Base-by-base conservation (phyloP, 345 rosid species). In the Clausena lansium region DNA sequence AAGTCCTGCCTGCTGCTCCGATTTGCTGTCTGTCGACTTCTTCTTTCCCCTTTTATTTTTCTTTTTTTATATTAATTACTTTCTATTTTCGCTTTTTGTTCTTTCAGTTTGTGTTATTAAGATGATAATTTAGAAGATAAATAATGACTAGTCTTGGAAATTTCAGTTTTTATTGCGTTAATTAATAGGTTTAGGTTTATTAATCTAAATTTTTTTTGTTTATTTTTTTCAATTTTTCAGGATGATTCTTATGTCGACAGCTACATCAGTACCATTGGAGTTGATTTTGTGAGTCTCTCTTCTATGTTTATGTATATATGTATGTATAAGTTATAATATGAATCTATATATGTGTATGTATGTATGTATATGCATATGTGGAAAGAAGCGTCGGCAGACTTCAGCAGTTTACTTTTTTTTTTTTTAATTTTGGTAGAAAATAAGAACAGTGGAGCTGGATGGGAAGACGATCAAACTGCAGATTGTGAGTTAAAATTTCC, bases 231-330 rank as follows among this genome's bases (percentile, higher is more conserved):
- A 30, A 41, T 50, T 47, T 73, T 78, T 22, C 88, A 93, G 97
- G 97, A 93, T 82, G 97, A 93, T 86, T 92, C 95, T 36, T 93
- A 93, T 82, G 84, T 93, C 54, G 95, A 93, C 80, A 91, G 94
- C 79, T 93, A 93, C 84, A 93, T 91, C 77, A 93, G 97, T 61
- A 93, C 95, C 75, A 91, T 91, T 63, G 97, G 97, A 79, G 97
- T 93, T 80, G 97, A 93, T 85, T 93, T 93, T 78, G 95, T 89
- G 71, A 89, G 97, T 75, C 67, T 69, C 38, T 70, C 38, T 73
- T 70, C 60, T 8, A 27, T 10, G 1, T 9, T 2, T 7, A 7
- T 20, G 25, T 41, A 27, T 69, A 1, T 68, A 2, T 28, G 2
- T 61, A 0, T 61, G 14, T 38, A 41, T 41, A 41, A 41, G 50